phyloP scores from a whole-genome alignment of 495 filamentous ascomycete genomes.

The Penicillium paradoxum region DNA sequence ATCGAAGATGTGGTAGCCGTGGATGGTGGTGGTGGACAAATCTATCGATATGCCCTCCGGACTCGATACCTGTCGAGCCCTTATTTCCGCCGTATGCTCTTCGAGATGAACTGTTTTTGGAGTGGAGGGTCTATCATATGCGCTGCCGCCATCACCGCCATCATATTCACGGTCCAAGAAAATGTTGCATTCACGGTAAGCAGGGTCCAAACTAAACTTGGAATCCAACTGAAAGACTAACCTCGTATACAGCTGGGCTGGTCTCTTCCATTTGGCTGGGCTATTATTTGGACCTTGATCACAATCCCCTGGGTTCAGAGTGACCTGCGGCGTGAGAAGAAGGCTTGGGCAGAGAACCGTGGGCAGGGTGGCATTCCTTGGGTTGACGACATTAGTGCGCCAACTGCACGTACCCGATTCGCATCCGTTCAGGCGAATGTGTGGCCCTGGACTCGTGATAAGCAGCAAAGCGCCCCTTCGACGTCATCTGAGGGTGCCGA shows the following conservation, averaged over 20 bases:
- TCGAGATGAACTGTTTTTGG: constrained; percentile 74
- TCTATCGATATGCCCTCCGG: constrained; percentile 59
- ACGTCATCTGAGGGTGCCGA: constrained; percentile 17
- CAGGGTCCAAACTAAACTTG: background rate
- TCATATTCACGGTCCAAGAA: constrained; percentile 58
- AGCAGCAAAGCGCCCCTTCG: constrained; percentile 20
- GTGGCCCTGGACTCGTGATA: constrained; percentile 33
- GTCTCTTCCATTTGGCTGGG: constrained; percentile 66
- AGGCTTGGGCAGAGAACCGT: constrained; percentile 48
- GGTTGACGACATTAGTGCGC: constrained; percentile 37
- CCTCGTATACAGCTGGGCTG: constrained; percentile 47
- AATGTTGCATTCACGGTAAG: constrained; percentile 68
- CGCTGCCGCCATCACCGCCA: constrained; percentile 52
- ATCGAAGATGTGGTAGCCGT: constrained; percentile 80
- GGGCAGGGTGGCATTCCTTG: constrained; percentile 37
- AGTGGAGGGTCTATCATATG: constrained; percentile 52
- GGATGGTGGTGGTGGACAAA: constrained; percentile 66
- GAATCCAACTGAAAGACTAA: constrained; percentile 5
- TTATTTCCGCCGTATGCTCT: constrained; percentile 67
- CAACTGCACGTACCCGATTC: constrained; percentile 38
- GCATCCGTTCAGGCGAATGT: constrained; percentile 35
- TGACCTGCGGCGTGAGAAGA: constrained; percentile 58
- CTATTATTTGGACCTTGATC: constrained; percentile 58
- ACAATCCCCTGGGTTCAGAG: constrained; percentile 66
- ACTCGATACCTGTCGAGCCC: constrained; percentile 65